phyloP scores from a whole-genome alignment of 176 grass and related monocot species.

The Guadua angustifolia region DNA sequence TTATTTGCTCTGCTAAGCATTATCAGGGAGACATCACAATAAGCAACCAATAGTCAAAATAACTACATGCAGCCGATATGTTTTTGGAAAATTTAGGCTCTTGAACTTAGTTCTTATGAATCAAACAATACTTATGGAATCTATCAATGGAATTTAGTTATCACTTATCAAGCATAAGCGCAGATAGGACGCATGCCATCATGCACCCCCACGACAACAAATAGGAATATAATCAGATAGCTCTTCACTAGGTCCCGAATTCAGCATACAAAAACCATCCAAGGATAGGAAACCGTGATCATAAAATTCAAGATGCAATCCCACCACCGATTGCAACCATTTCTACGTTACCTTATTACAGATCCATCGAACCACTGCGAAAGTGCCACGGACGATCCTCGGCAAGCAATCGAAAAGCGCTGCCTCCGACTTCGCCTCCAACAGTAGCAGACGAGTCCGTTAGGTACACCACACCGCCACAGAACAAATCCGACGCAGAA shows the following conservation, averaged over 20 bases:
- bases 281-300: not conserved
- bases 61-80: not conserved
- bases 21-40: not conserved
- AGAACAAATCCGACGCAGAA: too few species aligned
- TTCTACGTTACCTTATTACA: slow-evolving; percentile 53
- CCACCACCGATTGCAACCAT: not conserved
- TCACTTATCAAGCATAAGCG: not conserved
- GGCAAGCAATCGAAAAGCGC: slow-evolving; percentile 69
- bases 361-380: slow-evolving; percentile 62
- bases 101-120: not conserved
- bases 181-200: not conserved
- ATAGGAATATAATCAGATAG: not conserved
- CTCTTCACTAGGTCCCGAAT: not conserved
- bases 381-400: slow-evolving; percentile 52
- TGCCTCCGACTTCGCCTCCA: slow-evolving; percentile 44
- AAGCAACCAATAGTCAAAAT: not conserved
- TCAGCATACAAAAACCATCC: not conserved
- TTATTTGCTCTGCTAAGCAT: not conserved
- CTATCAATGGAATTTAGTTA: not conserved
- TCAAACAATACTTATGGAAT: not conserved
- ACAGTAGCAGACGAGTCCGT: slow-evolving; percentile 46
- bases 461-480: too few species aligned
- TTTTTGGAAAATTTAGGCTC: not conserved
- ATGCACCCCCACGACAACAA: not conserved
- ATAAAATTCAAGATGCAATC: not conserved